Base-by-base conservation (phyloP, 768 basidiomycete species). In the Terana coerulea region DNA sequence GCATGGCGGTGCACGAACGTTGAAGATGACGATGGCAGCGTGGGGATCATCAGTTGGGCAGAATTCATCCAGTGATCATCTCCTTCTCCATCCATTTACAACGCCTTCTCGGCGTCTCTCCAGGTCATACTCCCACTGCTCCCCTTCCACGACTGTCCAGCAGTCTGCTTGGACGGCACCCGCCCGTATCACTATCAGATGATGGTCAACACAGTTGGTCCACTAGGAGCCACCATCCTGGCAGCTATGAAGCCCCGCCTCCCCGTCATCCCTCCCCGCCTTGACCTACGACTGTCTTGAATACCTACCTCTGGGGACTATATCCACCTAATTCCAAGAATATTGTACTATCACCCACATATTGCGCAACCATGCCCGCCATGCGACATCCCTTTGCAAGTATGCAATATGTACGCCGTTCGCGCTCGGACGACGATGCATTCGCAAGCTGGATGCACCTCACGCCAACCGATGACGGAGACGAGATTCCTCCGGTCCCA, bases 381-480 rank as follows among this genome's bases (percentile, higher is more conserved):
- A 50, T 50, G 21, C 39, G 37, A 21, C 55, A 57, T 26, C 55
- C 55, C 1, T 57, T 49, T 26, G 55, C 51, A 15, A 41, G 22
- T 24, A 19, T 35, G 12, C 46, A 50, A 31, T 50, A 51, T 25
- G 17, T 44, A 5, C 37, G 55, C 4, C 30, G 39, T 17, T 57
- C 55, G 3, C 48, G 26, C 5, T 53, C 51, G 7, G 49, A 51
- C 14, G 55, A 52, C 26, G n/a, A n/a, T n/a, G 35, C 47, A 0
- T 29, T 57, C 25, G 36, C 29, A 15, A 28, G 24, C 25, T 35
- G 24, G 49, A 44, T 33, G 34, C 35, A 17, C 26, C 10, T 21
- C 35, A 29, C 43, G 29, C 22, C 51, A 51, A 14, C 15, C 12
- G 35, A 6, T 10, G 45, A 22, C n/a, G 29, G 12, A 12, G 22